Evolutionary conservation across 345 rosid species (phyloP).

Genomic region (Sisymbrium irio): DNA sequence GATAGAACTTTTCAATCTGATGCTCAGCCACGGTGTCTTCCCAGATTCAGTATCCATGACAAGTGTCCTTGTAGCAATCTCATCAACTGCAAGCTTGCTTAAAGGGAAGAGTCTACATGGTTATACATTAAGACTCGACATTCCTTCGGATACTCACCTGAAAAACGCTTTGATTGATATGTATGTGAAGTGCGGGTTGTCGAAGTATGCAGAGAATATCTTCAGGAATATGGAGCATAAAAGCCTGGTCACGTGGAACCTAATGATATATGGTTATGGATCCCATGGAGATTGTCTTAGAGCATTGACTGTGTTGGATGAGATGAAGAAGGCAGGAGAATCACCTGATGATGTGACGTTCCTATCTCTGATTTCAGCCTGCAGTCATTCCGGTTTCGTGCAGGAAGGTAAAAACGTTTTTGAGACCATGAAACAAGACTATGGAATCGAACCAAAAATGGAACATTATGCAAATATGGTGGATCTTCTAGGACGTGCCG

Average conservation of each 20-base stretch:
- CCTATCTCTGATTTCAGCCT: conserved; percentile 65
- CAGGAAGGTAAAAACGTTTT: conserved; percentile 58
- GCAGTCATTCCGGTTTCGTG: conserved; percentile 76
- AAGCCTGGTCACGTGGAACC: conserved; percentile 68
- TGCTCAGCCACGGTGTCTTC: conserved; percentile 40
- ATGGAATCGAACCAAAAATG: conserved; percentile 49
- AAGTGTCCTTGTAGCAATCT: conserved; percentile 63
- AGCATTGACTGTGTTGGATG: conserved; percentile 52
- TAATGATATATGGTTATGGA: conserved; percentile 78
- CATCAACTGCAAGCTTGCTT: conserved; percentile 57
- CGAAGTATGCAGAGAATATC: conserved; percentile 50
- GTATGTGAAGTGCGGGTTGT: conserved; percentile 73
- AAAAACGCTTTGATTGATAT: conserved; percentile 75
- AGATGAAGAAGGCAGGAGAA: conserved; percentile 55
- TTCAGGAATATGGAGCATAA: conserved; percentile 49
- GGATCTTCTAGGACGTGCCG: conserved; percentile 79
- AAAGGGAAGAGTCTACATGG: conserved; percentile 69
- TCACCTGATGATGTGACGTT: conserved; percentile 69
- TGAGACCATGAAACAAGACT: conserved; percentile 47
- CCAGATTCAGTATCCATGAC: conserved; percentile 71
- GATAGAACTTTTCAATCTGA: conserved; percentile 43
- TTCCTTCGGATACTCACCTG: conserved; percentile 49
- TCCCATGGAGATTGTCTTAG: conserved; percentile 56
- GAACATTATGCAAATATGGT: conserved; percentile 73
- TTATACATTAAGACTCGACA: conserved; percentile 49